Evolutionary conservation across 1,139 yeast genomes (phyloP), one percentile per base, ranked within the genome.

Genomic region (Sporopachydermia cereana): DNA sequence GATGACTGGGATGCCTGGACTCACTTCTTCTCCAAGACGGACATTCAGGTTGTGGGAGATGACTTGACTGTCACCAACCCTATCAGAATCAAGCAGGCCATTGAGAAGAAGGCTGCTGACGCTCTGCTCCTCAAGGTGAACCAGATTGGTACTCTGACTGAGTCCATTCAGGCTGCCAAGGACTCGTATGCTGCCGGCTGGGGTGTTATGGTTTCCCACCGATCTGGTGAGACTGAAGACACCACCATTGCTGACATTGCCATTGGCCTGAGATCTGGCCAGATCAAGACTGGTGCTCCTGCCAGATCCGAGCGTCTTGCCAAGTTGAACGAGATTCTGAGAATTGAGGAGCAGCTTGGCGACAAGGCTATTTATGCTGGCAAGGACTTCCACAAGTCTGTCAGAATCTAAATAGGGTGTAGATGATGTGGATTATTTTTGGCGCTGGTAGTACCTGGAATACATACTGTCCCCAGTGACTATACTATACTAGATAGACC

Each of bases 201-300:
- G 96, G 95, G 95, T 76, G 95, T 86, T 62, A 85, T 85, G 95
- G 95, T 86, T 62, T 84, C 95, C 61, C 95, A 85, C 81, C 84
- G 95, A 78, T 86, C 96, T 58, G 97, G 97, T 75, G 97, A 89
- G 79, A 88, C 96, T 57, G 97, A 89, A 76, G 97, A 89, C 74
- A 82, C 94, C 59, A 81, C 84, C 76, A 88, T 89, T 71, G 96
- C 97, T 64, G 96, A 89, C 72, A 78, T 89, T 67, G 75, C 88
- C 59, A 96, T 89, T 61, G 97, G 96, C 75, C 77, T 89, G 68
- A 84, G 96, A 79, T 64, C 95, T 58, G 96, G 96, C 68, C 96
- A 89, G 78, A 82, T 89, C 71, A 89, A 89, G 88, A 84, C 96
- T 59, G 97, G 97, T 81, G 96, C 97, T 65, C 96, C 96, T 67